Conservation (phyloP, 306 rosid genomes). For the Gleditsia sinensis region DNA sequence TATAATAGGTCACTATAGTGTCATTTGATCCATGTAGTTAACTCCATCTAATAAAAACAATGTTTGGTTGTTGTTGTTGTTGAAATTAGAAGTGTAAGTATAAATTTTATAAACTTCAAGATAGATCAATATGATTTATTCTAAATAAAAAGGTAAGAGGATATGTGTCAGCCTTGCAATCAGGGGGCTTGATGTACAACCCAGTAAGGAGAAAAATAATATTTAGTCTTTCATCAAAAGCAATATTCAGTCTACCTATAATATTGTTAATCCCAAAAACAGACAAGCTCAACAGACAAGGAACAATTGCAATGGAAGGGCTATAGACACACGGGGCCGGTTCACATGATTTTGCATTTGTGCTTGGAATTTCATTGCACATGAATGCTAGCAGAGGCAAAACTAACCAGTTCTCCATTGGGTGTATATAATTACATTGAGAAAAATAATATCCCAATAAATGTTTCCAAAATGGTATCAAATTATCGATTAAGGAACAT, state of each 20-base stretch:
- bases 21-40: too few species aligned
- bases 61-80: too few species aligned
- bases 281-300: conserved; percentile 8
- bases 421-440: background rate
- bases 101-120: too few species aligned
- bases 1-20: too few species aligned
- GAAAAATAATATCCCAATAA: background rate
- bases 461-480: background rate
- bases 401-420: background rate
- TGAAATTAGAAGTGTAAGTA: too few species aligned
- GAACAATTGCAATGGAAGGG: background rate
- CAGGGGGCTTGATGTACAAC: background rate
- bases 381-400: background rate
- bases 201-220: background rate
- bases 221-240: too few species aligned
- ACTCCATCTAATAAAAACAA: too few species aligned
- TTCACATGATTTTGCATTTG: background rate
- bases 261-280: background rate
- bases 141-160: background rate
- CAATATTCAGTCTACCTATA: background rate
- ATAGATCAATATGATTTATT: too few species aligned
- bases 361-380: background rate
- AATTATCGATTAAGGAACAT: background rate
- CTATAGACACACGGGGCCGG: background rate
- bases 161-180: background rate